These are phyloP conservation scores for Dioszegia hungarica DNA, from an alignment of 768 basidiomycete genomes.

Conservation along the genomic window DNA sequence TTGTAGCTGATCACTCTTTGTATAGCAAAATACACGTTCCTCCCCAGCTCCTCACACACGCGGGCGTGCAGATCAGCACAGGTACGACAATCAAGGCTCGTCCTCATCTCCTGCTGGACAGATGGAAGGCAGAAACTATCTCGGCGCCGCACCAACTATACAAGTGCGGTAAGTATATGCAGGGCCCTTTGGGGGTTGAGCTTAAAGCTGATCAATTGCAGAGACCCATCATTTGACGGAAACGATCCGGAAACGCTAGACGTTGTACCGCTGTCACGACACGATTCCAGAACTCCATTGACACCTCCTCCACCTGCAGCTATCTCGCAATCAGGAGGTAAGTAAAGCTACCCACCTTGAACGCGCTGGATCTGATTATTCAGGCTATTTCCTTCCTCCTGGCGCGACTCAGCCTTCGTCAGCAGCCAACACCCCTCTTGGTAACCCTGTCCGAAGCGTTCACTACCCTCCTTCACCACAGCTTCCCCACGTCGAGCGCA, in stretches of 20 bases:
- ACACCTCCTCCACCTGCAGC: constrained; percentile 2
- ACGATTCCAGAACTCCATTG: constrained; percentile 3
- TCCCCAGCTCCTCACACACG: not conserved
- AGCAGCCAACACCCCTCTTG: constrained; percentile 7
- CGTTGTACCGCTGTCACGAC: not conserved
- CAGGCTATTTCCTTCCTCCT: constrained; percentile 11
- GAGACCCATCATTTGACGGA: constrained; percentile 1
- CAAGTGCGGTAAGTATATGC: not conserved
- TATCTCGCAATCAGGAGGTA: not conserved
- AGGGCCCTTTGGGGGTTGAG: not conserved
- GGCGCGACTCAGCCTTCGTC: constrained; percentile 15
- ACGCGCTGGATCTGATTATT: not conserved
- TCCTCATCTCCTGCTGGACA: not conserved
- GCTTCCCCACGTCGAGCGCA: constrained; percentile 5
- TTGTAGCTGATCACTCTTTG: too few relatives aligned
- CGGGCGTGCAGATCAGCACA: not conserved
- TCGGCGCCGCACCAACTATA: constrained; percentile 1
- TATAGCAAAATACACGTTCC: not conserved
- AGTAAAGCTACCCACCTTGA: not conserved
- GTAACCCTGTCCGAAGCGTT: constrained; percentile 12
- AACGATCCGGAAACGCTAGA: not conserved
- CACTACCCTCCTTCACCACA: constrained; percentile 39
- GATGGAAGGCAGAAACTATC: constrained; percentile 1
- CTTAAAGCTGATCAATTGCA: not conserved
- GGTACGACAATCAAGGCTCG: not conserved